Evolutionary conservation across 1,284 basidiomycete genomes (phyloP).

Genomic region (Pseudozyma flocculosa): DNA sequence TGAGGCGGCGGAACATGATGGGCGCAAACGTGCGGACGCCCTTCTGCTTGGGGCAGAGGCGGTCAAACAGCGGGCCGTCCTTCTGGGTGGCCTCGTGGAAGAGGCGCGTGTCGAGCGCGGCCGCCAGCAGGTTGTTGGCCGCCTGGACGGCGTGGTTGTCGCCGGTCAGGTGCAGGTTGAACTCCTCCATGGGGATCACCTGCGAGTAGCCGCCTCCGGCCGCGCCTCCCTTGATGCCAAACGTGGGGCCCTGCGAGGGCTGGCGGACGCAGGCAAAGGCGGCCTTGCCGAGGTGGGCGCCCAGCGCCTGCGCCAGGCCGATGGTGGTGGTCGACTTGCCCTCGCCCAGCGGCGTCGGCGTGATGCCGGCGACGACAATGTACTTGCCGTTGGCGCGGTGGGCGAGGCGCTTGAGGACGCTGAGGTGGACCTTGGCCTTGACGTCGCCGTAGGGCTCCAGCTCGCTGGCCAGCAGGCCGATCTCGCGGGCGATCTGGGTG

Average conservation of each 20-base stretch:
- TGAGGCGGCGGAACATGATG: slow-evolving; percentile 90
- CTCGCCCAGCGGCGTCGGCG: slow-evolving; percentile 94
- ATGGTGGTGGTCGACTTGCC: slow-evolving; percentile 99
- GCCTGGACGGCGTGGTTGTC: slow-evolving; percentile 98
- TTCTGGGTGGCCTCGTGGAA: slow-evolving; percentile 96
- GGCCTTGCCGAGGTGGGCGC: slow-evolving; percentile 87
- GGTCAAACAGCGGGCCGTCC: slow-evolving; percentile 90
- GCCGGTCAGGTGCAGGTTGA: slow-evolving; percentile 93
- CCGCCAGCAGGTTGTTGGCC: slow-evolving; percentile 94
- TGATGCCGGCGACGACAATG: slow-evolving; percentile 94
- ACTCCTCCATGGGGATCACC: slow-evolving; percentile 99
- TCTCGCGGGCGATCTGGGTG: slow-evolving; percentile 78
- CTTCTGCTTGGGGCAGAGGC: slow-evolving; percentile 89
- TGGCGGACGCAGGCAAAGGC: slow-evolving; percentile 98
- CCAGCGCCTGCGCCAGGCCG: slow-evolving; percentile 92
- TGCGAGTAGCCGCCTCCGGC: slow-evolving; percentile 98
- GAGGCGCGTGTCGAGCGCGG: slow-evolving; percentile 93
- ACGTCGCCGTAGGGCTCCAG: slow-evolving; percentile 92
- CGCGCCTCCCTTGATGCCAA: slow-evolving; percentile 98
- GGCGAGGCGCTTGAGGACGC: slow-evolving; percentile 78
- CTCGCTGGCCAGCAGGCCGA: slow-evolving; percentile 82
- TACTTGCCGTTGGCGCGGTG: slow-evolving; percentile 94
- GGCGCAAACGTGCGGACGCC: slow-evolving; percentile 92
- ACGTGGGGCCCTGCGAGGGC: slow-evolving; percentile 96
- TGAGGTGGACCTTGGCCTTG: slow-evolving; percentile 95